These are phyloP conservation scores for Paecilomyces formosus DNA, from an alignment of 2,329 filamentous ascomycete species.

Conservation along the genomic window DNA sequence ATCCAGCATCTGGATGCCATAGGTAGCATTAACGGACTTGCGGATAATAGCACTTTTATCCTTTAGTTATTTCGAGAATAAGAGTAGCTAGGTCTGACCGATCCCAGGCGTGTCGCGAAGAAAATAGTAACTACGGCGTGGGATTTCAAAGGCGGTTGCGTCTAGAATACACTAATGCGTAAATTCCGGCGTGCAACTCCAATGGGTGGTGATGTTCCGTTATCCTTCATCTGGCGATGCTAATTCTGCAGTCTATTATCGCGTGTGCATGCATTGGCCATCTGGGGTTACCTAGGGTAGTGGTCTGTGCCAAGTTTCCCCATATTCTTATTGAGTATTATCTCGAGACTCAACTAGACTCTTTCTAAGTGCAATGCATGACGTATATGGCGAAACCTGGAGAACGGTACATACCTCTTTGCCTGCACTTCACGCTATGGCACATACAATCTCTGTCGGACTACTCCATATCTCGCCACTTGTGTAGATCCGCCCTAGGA, in stretches of 20 bases:
- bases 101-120: slow-evolving; percentile 7
- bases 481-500: no score
- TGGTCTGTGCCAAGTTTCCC: background rate
- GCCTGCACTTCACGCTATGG: background rate
- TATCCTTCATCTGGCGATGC: background rate
- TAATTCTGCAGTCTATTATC: background rate
- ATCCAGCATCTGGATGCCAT: background rate
- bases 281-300: background rate
- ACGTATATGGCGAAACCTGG: background rate
- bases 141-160: background rate
- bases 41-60: no score
- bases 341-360: background rate
- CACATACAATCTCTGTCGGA: no score
- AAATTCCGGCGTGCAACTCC: background rate
- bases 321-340: background rate
- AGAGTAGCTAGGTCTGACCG: no score
- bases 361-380: background rate
- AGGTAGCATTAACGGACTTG: no score
- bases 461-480: no score
- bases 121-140: slow-evolving; percentile 1
- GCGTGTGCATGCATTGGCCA: background rate
- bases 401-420: background rate
- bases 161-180: background rate
- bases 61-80: no score
- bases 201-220: background rate